These are phyloP conservation scores for Vitis hybrid DNA, from an alignment of 177 flowering plant species.

Conservation along the genomic window DNA sequence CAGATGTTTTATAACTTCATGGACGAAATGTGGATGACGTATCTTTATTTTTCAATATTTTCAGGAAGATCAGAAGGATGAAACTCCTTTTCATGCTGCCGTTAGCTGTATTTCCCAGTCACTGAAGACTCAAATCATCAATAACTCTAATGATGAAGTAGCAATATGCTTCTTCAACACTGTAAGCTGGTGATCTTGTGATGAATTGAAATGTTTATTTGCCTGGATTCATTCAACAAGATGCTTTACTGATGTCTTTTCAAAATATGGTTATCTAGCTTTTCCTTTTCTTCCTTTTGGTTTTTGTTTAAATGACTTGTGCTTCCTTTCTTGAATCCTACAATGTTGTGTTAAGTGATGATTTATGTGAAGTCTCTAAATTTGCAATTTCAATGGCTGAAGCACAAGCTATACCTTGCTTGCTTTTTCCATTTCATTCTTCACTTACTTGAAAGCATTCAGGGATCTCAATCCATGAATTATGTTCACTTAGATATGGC, in stretches of 20 bases:
- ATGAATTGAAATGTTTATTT: neutral
- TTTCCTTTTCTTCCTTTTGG: neutral
- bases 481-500: no score
- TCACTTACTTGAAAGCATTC: no score
- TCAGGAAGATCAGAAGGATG: constrained; percentile 58
- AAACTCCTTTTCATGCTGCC: constrained; percentile 67
- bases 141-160: constrained; percentile 81
- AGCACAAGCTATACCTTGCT: no score
- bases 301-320: neutral
- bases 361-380: neutral
- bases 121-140: constrained; percentile 77
- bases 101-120: constrained; percentile 66
- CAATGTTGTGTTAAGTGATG: neutral
- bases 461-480: no score
- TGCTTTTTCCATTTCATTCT: no score
- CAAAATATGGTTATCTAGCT: no score
- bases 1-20: neutral
- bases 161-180: constrained; percentile 96
- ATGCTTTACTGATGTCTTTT: neutral
- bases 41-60: constrained; percentile 11
- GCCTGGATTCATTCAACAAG: neutral
- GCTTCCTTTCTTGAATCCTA: neutral
- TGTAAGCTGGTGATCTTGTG: constrained; percentile 42
- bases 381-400: neutral
- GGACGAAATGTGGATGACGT: neutral